These are phyloP conservation scores for Liriodendron chinense DNA, from an alignment of 164 flowering plant genomes.

Conservation along the genomic window DNA sequence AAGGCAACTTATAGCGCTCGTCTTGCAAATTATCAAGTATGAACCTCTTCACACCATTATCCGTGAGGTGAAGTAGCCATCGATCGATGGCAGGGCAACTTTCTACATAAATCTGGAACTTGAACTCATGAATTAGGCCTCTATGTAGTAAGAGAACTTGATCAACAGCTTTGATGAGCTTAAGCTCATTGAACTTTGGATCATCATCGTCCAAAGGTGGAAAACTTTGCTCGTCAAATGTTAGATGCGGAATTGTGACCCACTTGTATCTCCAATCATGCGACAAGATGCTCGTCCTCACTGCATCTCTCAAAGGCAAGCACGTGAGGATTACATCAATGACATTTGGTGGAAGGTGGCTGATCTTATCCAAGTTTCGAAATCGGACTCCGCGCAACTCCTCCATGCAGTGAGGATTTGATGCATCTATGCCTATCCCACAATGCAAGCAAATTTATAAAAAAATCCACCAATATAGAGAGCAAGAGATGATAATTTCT, in stretches of 20 bases:
- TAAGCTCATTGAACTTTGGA: too few relatives aligned
- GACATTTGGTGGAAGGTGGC: background rate
- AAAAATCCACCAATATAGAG: too few relatives aligned
- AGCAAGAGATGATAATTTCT: too few relatives aligned
- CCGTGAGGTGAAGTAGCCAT: background rate
- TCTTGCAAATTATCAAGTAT: constrained; percentile 43
- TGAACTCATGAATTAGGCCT: background rate
- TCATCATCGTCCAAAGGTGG: too few relatives aligned
- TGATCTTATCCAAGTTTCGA: too few relatives aligned
- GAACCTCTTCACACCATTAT: constrained; percentile 24
- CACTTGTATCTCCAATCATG: background rate
- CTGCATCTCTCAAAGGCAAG: constrained; percentile 9
- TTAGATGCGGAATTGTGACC: background rate
- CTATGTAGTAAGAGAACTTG: background rate
- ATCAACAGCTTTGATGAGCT: too few relatives aligned
- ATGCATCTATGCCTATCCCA: too few relatives aligned
- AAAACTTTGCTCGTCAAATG: background rate
- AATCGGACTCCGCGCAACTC: too few relatives aligned
- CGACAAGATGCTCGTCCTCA: constrained; percentile 7
- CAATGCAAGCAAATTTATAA: too few relatives aligned
- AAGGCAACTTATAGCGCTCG: constrained; percentile 46
- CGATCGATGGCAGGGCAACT: background rate
- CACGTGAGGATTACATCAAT: background rate
- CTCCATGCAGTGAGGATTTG: too few relatives aligned
- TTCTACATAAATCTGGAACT: background rate